Percentiles rank a stretch among this genome's conserved stretches.
These are phyloP conservation scores for Hyaloscypha variabilis DNA, from an alignment of 495 filamentous ascomycete genomes.

Conservation along the genomic window DNA sequence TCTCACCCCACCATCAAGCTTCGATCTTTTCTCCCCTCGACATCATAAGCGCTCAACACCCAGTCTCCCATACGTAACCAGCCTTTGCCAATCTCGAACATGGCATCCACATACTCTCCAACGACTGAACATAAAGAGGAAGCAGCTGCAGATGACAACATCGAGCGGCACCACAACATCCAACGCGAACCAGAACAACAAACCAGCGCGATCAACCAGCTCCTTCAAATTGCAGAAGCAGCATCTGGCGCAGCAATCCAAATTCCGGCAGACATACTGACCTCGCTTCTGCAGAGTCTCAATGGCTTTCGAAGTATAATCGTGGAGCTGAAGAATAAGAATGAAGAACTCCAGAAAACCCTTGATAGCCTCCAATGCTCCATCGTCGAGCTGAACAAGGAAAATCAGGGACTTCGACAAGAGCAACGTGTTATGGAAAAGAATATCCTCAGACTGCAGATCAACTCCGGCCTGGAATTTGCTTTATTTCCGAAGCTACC, in stretches of 20 bases:
- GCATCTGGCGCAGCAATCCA: neutral
- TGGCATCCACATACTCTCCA: neutral
- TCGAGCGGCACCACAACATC: too few relatives aligned
- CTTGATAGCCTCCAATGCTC: neutral
- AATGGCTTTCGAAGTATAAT: neutral
- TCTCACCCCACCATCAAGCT: too few relatives aligned
- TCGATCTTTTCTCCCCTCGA: too few relatives aligned
- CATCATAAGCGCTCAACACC: too few relatives aligned
- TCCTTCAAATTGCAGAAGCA: neutral
- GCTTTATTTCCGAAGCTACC: neutral
- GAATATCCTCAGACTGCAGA: neutral
- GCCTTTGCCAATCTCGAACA: neutral
- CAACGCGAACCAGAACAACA: neutral
- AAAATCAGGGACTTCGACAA: neutral
- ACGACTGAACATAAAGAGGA: too few relatives aligned
- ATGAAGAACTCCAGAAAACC: neutral
- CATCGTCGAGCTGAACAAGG: neutral
- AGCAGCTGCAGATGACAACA: too few relatives aligned
- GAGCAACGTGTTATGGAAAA: neutral
- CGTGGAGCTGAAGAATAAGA: too few relatives aligned
- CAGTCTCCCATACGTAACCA: too few relatives aligned
- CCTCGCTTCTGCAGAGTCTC: neutral
- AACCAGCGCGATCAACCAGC: neutral
- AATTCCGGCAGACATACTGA: neutral
- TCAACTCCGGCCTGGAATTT: neutral